Percentiles rank a stretch among this genome's conserved stretches.
Conservation (phyloP, 768 basidiomycete genomes). For the Termitomyces sp. region DNA sequence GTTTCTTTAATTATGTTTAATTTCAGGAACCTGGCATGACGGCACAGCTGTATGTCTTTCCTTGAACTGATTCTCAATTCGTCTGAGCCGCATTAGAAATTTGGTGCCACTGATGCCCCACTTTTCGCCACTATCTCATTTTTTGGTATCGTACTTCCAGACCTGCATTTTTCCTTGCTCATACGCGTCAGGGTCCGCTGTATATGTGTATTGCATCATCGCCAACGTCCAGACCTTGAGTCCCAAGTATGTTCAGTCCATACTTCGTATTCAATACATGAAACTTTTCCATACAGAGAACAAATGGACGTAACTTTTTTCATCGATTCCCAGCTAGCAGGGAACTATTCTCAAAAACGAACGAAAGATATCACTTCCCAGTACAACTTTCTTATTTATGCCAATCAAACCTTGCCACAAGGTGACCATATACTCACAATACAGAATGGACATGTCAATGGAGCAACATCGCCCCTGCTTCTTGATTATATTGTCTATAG, state of each 20-base stretch:
- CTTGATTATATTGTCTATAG: slow-evolving; percentile 40
- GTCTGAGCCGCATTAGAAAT: slow-evolving; percentile 13
- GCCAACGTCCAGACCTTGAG: slow-evolving; percentile 18
- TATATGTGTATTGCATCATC: slow-evolving; percentile 39
- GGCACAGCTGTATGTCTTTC: slow-evolving; percentile 16
- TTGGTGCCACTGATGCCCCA: slow-evolving; percentile 10
- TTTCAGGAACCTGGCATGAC: slow-evolving; percentile 32
- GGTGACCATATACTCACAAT: slow-evolving; percentile 29
- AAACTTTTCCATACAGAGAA: slow-evolving; percentile 13
- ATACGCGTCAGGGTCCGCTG: slow-evolving; percentile 31
- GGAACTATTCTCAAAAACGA: slow-evolving; percentile 21
- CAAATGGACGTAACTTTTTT: slow-evolving; percentile 34
- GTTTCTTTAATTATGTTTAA: not conserved
- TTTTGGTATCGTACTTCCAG: slow-evolving; percentile 24
- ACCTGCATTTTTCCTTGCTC: not conserved
- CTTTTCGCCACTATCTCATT: slow-evolving; percentile 26
- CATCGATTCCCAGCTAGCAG: slow-evolving; percentile 29
- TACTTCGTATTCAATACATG: not conserved
- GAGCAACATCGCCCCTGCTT: slow-evolving; percentile 24
- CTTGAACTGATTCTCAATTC: not conserved
- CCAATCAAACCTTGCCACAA: slow-evolving; percentile 21
- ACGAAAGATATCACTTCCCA: slow-evolving; percentile 18
- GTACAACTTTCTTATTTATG: slow-evolving; percentile 33
- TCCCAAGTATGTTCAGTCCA: slow-evolving; percentile 18
- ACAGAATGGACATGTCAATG: slow-evolving; percentile 27